Percentiles rank a stretch among this genome's conserved stretches.
Evolutionary conservation across 1,284 basidiomycete genomes (phyloP).

Genomic region (Rhodotorula glutinis): DNA sequence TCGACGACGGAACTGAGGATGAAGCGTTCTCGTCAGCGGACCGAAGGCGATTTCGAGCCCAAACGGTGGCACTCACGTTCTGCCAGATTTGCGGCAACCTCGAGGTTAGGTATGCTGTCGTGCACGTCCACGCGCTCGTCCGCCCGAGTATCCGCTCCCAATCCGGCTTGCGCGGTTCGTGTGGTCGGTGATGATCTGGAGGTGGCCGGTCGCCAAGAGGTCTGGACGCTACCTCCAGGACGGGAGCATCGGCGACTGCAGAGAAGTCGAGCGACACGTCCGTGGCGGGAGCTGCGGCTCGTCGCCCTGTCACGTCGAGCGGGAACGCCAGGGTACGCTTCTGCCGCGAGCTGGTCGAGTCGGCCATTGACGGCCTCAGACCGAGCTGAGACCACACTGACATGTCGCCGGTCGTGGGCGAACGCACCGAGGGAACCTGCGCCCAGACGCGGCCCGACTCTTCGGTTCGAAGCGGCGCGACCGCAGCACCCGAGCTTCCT

Average conservation of each 20-base stretch:
- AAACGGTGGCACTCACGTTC: conserved; percentile 63
- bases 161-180: conserved; percentile 3
- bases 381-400: not conserved
- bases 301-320: conserved; percentile 1
- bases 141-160: conserved; percentile 67
- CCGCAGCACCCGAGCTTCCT: not conserved
- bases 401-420: not conserved
- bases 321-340: conserved; percentile 12
- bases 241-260: not conserved
- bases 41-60: too few species aligned
- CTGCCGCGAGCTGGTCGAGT: not conserved
- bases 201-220: not conserved
- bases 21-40: not conserved
- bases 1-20: conserved; percentile 71
- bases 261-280: not conserved
- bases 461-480: not conserved
- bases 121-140: conserved; percentile 86
- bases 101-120: conserved; percentile 83
- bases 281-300: not conserved
- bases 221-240: not conserved
- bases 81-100: conserved; percentile 95
- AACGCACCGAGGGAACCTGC: not conserved
- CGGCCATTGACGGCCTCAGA: not conserved
- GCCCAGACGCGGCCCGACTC: not conserved
- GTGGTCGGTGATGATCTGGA: not conserved